Evolutionary conservation across 2,329 filamentous ascomycete species (phyloP).

Genomic region (Trichoderma atroviride): DNA sequence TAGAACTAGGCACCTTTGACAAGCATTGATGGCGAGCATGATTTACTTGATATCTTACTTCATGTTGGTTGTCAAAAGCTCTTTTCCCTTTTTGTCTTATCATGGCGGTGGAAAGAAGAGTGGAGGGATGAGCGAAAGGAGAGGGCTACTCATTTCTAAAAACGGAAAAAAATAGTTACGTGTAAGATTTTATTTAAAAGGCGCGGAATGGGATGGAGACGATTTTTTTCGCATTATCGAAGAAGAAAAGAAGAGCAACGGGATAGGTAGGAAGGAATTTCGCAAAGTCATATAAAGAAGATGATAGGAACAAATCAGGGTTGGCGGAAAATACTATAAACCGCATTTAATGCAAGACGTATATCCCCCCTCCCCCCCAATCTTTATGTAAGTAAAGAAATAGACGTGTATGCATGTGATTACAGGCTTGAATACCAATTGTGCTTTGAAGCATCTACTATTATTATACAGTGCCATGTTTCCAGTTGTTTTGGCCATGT

Average conservation of each 20-base stretch:
- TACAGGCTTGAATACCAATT: constrained; percentile 23
- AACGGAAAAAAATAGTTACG: neutral
- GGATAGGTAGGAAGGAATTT: constrained; percentile 24
- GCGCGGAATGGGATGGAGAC: constrained; percentile 27
- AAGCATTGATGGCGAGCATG: constrained; percentile 7
- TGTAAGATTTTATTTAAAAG: constrained; percentile 28
- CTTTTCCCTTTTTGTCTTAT: neutral
- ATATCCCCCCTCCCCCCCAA: constrained; percentile 32
- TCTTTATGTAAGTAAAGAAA: neutral
- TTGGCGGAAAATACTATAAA: constrained; percentile 30
- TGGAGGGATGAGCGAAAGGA: neutral
- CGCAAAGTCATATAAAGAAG: constrained; percentile 21
- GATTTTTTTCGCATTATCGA: constrained; percentile 30
- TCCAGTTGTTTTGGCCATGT: neutral
- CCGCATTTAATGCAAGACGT: constrained; percentile 38
- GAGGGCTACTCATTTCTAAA: constrained; percentile 25
- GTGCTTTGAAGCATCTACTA: constrained; percentile 40
- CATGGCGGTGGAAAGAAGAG: neutral
- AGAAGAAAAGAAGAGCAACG: constrained; percentile 25
- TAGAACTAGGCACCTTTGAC: neutral
- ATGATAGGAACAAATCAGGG: constrained; percentile 24
- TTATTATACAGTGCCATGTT: constrained; percentile 8
- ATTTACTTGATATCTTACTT: neutral
- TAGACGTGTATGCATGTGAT: neutral
- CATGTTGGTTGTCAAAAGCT: neutral